Base-by-base conservation (phyloP, 139 green algal species). In the Coelastrella sp. region DNA sequence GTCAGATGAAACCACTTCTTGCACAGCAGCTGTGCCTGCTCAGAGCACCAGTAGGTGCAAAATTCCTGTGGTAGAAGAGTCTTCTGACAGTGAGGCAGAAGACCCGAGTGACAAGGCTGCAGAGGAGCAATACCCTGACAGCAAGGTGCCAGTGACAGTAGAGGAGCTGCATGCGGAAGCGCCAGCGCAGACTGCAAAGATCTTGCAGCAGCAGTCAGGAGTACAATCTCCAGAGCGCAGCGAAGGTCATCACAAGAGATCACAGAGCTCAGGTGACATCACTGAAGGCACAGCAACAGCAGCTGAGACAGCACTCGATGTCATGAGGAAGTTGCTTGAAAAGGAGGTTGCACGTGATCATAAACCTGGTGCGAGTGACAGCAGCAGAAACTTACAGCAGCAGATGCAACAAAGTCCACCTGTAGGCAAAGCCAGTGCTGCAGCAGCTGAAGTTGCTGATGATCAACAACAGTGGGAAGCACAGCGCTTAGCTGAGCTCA, bases 361-460 rank as follows among this genome's bases (percentile, higher is more conserved):
- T 57, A 13, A 13, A 48, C 38, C 66, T 50, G 27, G 48, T 9
- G n/a, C 9, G 5, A n/a, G 37, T 34, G 67, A 57, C 4, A 76
- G 67, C 67, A 79, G 25, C 69, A 63, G 15, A 63, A 25, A 79
- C 27, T 27, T 21, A 43, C 72, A 80, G 19, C 45, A 80, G 13
- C 72, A 79, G 71, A 30, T 66, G 48, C 43, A 64, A 45, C 32
- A 60, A 27, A n/a, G 19, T 15, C 45, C 45, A 57, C 15, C 45
- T 23, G 45, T 13, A 57, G 45, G 53, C 53, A 64, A 64, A 21
- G 27, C 53, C 19, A 4, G 35, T 32, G 34, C 32, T 38, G 40
- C 68, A 77, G 68, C 38, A 77, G 68, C 37, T 35, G 68, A 27
- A 32, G 15, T 9, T 57, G 15, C 45, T 57, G 45, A 57, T 57